phyloP scores from a whole-genome alignment of 768 basidiomycete species.

The Suillus subaureus region DNA sequence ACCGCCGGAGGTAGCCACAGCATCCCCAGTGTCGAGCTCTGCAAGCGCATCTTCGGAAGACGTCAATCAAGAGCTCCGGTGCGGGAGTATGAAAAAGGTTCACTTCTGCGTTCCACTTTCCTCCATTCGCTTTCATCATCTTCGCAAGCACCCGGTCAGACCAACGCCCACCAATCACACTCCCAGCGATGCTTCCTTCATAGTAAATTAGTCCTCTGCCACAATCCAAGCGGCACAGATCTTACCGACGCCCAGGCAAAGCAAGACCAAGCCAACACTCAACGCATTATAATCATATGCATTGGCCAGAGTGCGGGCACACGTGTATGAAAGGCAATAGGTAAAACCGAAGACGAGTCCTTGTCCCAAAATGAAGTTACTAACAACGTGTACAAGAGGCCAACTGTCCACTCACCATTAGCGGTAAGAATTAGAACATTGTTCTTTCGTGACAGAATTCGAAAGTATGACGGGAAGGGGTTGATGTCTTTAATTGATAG shows the following conservation, averaged over 20 bases:
- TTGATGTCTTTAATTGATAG: constrained; percentile 74
- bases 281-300: constrained; percentile 70
- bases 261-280: constrained; percentile 73
- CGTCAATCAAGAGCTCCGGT: not conserved
- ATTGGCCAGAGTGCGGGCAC: constrained; percentile 64
- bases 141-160: constrained; percentile 51
- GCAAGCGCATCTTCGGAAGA: constrained; percentile 65
- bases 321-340: constrained; percentile 75
- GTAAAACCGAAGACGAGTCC: constrained; percentile 73
- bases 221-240: constrained; percentile 4
- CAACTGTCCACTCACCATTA: constrained; percentile 20
- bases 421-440: constrained; percentile 63
- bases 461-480: constrained; percentile 62
- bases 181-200: constrained; percentile 52
- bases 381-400: not conserved
- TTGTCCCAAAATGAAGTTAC: constrained; percentile 27
- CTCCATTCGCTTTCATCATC: constrained; percentile 47
- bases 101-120: constrained; percentile 67
- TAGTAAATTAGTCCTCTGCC: not conserved
- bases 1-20: constrained; percentile 57
- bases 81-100: constrained; percentile 11
- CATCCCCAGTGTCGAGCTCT: constrained; percentile 61
- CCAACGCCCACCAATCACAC: constrained; percentile 60
- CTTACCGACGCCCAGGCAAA: constrained; percentile 72
- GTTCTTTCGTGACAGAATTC: constrained; percentile 60